Base-by-base conservation (phyloP, 2,329 filamentous ascomycete species). In the Sclerotinia nivalis region DNA sequence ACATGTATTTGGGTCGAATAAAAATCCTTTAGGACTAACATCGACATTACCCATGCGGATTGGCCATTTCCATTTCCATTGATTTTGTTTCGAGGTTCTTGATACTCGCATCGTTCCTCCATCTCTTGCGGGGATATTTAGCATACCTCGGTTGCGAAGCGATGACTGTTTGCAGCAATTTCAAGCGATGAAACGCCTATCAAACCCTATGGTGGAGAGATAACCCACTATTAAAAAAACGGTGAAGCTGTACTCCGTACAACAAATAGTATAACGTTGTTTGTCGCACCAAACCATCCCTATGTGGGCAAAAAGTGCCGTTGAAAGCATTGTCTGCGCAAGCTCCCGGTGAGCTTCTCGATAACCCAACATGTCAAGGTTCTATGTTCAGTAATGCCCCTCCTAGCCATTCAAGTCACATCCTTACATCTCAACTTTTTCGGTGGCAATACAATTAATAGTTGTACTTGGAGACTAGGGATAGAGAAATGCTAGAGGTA, bases 121-220 rank as follows among this genome's bases (percentile, higher is more conserved):
- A 43, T 37, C 9, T 40, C 22, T 59, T 28, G 37, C 56, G 55
- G 55, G 52, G 8, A 18, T 37, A 7, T 18, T 49, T 50, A 62
- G 60, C 40, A 45, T 18, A 62, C 28, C 60, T 62, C 28, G 60
- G 60, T 8, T 62, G 45, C 60, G 45, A 62, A 62, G 60, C 45
- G 60, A 62, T 10, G 45, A 7, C 60, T 62, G 60, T n/a, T 37
- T 50, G 9, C 60, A 15, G 60, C 37, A 62, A 50, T 25, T 31
- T 50, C 13, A 37, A 28, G 13, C 60, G 45, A 20, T 62, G 7
- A 62, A 47, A 47, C 59, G 43, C 12, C 43, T n/a, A 6, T 59
- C 56, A 40, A 59, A 25, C 56, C 56, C 55, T 7, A 20, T 34
- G 3, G 31, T 37, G 12, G 22, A n/a, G 34, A n/a, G 31, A n/a